Evolutionary conservation across 2,329 filamentous ascomycete genomes (phyloP), one percentile per base, ranked within the genome.

Genomic region (Cercospora sp.): DNA sequence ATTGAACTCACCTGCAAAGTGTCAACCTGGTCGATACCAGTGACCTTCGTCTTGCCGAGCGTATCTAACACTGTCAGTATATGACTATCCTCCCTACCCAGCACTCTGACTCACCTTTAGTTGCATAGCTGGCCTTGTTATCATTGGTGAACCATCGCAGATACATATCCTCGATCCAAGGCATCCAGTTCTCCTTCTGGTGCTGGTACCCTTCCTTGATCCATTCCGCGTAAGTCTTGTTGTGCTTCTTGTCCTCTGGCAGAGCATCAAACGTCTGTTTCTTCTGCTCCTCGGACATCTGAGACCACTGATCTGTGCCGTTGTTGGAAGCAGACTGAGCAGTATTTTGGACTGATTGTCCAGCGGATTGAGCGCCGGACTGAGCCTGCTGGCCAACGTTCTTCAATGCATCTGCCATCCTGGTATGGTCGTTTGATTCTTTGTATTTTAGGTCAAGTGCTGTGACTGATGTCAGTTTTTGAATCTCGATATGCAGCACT

Each of bases 141-240:
- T 92, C 89, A 70, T 89, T 90, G 74, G 89, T 91, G 79, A 92
- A 92, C 83, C 87, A 92, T 63, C 84, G 83, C 30, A 93, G 84
- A 77, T 91, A 91, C 67, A 87, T 79, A 77, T 93, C 90, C 79
- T 93, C 90, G 66, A 92, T 81, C 90, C 90, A 92, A 0, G 90
- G 90, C 77, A 91, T 85, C 90, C 90, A 93, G 74, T 81, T 84
- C 76, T 92, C 89, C 79, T 92, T 92, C 78, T 92, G 88, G 64
- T 86, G 80, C 80, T 91, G 89, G 83, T 92, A 92, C 61, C 85
- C 87, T 66, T 88, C 79, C 77, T 85, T 87, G 68, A 84, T 78
- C 85, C 85, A 89, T 74, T 90, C 87, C 77, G 83, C 82, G 67
- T 77, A 78, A 3, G 39, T 70, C 53, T 69, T 73, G 64, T 74